phyloP scores from a whole-genome alignment of 179 eudicot species.

The Patellifolia procumbens region DNA sequence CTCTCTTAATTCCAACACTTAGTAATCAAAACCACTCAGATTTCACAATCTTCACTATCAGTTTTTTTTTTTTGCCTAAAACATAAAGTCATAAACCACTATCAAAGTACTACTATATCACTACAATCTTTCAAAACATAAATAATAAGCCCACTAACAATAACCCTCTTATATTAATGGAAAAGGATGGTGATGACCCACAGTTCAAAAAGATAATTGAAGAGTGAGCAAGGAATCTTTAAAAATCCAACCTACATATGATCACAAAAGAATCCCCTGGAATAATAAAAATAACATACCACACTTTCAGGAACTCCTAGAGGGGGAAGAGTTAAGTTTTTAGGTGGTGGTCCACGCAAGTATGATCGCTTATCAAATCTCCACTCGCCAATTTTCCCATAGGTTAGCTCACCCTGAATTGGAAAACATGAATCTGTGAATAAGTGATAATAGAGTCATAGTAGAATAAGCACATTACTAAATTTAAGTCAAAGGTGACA shows the following conservation, averaged over 20 bases:
- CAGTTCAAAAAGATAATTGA: background rate
- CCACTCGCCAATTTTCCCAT: slow-evolving; percentile 93
- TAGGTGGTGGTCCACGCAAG: slow-evolving; percentile 77
- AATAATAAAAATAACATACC: slow-evolving; percentile 45
- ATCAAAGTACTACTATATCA: background rate
- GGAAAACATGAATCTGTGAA: slow-evolving; percentile 12
- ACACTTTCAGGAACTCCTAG: slow-evolving; percentile 97
- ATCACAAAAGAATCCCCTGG: background rate
- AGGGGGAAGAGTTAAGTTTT: slow-evolving; percentile 74
- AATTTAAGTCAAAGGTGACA: background rate
- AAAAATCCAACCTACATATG: background rate
- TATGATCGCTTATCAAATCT: slow-evolving; percentile 87
- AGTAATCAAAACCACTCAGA: too few species aligned
- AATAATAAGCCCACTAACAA: background rate
- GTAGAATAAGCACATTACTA: background rate
- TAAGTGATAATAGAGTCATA: slow-evolving; percentile 1
- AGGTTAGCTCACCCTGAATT: slow-evolving; percentile 85
- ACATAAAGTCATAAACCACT: background rate
- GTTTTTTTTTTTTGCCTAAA: too few species aligned
- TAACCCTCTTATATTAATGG: background rate
- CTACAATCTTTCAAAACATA: background rate
- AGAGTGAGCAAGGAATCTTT: background rate
- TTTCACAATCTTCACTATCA: too few species aligned
- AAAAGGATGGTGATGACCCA: background rate
- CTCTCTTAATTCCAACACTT: too few species aligned